phyloP scores from a whole-genome alignment of 2,329 filamentous ascomycete species.

The Fusarium praegraminearum region DNA sequence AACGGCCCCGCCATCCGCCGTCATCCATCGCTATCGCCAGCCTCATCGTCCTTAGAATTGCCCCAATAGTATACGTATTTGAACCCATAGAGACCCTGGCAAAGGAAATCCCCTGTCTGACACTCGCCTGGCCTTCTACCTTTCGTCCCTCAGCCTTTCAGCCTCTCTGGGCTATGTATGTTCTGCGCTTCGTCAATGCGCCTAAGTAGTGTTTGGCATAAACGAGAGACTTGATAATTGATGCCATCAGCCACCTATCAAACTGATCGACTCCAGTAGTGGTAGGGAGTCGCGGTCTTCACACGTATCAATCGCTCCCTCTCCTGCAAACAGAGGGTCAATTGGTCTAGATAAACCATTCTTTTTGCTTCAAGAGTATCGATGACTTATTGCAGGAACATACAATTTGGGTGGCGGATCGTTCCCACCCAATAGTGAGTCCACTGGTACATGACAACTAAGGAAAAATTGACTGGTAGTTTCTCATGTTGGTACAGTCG shows the following conservation, averaged over 20 bases:
- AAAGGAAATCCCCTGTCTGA: constrained; percentile 40
- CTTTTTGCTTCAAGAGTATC: constrained; percentile 32
- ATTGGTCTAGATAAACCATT: neutral
- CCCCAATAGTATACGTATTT: constrained; percentile 20
- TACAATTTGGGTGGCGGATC: constrained; percentile 17
- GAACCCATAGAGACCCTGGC: constrained; percentile 42
- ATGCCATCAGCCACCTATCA: neutral
- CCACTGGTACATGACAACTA: neutral
- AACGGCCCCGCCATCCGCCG: constrained; percentile 15
- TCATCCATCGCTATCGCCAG: constrained; percentile 19
- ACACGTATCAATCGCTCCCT: too few relatives aligned
- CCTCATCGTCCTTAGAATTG: constrained; percentile 35
- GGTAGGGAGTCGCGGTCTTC: neutral
- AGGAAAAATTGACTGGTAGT: neutral
- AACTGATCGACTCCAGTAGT: neutral
- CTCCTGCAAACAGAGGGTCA: neutral
- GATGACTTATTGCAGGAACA: constrained; percentile 23
- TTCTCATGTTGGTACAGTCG: neutral
- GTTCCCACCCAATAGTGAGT: constrained; percentile 24
- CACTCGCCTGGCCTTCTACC: constrained; percentile 25
- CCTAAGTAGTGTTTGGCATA: neutral
- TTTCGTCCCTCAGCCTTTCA: neutral
- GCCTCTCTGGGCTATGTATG: neutral
- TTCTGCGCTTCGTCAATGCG: neutral
- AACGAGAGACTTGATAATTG: neutral